Percentiles rank a stretch among this genome's conserved stretches.
Evolutionary conservation across 1,284 basidiomycete species (phyloP).

Genomic region (Irpex lacteus): DNA sequence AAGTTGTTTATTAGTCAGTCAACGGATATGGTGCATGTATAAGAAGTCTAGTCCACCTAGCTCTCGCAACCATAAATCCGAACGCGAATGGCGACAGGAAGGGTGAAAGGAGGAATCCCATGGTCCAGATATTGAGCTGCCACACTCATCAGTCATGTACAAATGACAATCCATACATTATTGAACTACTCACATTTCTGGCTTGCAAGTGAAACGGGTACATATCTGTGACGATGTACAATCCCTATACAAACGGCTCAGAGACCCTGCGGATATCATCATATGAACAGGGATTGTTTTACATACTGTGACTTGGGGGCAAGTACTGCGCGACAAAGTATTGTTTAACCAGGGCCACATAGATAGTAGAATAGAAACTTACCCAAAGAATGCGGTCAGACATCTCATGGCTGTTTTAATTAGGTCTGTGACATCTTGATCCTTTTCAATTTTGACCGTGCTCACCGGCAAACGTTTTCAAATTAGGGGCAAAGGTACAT

Average conservation of each 20-base stretch:
- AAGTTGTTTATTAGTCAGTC: not conserved
- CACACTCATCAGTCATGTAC: not conserved
- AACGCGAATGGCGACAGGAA: conserved; percentile 70
- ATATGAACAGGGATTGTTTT: not conserved
- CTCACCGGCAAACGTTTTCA: conserved; percentile 51
- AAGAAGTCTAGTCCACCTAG: conserved; percentile 31
- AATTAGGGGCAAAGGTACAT: conserved; percentile 49
- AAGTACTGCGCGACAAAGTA: conserved; percentile 39
- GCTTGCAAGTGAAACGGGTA: conserved; percentile 77
- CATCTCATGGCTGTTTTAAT: conserved; percentile 20
- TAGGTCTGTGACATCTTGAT: too few species aligned
- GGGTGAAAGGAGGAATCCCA: conserved; percentile 65
- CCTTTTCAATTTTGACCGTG: not conserved
- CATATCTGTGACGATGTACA: conserved; percentile 67
- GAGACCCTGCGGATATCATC: not conserved
- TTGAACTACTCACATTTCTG: conserved; percentile 46
- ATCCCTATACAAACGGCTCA: conserved; percentile 40
- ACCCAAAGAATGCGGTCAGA: conserved; percentile 69
- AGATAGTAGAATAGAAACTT: conserved; percentile 18
- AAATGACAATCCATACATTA: not conserved
- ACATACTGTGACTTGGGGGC: conserved; percentile 66
- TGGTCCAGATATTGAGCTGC: conserved; percentile 69
- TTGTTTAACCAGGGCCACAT: not conserved
- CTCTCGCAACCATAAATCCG: conserved; percentile 64
- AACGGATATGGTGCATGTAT: too few species aligned